Conservation (phyloP, 2,329 filamentous ascomycete genomes). For the Colletotrichum sp. region DNA sequence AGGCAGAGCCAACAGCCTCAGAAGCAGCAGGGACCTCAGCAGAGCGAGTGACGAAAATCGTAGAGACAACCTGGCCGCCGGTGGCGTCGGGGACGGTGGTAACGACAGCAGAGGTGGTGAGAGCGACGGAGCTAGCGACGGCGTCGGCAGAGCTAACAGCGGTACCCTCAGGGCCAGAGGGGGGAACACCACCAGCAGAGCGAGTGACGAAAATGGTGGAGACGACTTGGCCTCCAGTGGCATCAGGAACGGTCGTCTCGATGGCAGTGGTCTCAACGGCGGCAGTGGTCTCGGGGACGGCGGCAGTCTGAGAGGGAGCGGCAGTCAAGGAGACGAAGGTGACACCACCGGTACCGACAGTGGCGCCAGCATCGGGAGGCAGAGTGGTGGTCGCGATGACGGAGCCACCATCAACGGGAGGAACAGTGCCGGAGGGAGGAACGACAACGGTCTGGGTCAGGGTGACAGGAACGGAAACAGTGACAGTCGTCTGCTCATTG, state of each 20-base stretch:
- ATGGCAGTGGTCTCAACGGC: not conserved
- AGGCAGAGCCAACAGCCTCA: not conserved
- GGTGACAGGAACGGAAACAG: slow-evolving; percentile 21
- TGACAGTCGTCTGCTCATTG: slow-evolving; percentile 11
- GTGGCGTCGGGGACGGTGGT: not conserved
- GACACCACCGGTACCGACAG: slow-evolving; percentile 19
- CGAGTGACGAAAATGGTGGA: slow-evolving; percentile 8
- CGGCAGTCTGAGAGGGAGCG: slow-evolving; percentile 3
- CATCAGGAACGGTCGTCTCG: not conserved
- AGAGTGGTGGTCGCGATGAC: slow-evolving; percentile 21
- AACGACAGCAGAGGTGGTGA: not conserved
- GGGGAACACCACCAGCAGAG: not conserved
- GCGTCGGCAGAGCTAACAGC: not conserved
- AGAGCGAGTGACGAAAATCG: slow-evolving; percentile 9
- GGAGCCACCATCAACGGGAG: slow-evolving; percentile 11
- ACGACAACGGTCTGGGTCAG: slow-evolving; percentile 22
- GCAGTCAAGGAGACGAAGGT: slow-evolving; percentile 16
- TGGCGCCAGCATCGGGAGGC: slow-evolving; percentile 15
- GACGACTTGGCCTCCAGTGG: not conserved
- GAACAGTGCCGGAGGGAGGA: not conserved
- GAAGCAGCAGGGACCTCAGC: not conserved
- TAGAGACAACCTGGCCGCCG: not conserved
- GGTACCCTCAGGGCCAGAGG: not conserved
- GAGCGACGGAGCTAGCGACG: not conserved
- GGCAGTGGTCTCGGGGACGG: slow-evolving; percentile 6